Conservation (phyloP, 2,329 filamentous ascomycete genomes). For the Aspergillus sp. region DNA sequence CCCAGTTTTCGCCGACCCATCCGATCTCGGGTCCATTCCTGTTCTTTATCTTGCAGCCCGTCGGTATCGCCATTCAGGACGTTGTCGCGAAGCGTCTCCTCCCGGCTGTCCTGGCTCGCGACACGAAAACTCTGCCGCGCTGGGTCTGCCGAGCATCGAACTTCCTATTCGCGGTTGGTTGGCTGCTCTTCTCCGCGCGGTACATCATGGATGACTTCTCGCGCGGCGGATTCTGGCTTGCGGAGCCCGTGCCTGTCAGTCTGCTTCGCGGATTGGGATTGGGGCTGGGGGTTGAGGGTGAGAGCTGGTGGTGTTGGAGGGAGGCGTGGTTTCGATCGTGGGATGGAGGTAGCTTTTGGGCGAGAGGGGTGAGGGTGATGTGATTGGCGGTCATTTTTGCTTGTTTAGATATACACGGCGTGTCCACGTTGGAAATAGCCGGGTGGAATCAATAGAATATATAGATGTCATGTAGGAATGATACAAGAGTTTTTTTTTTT, state of each 20-base stretch:
- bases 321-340: conserved; percentile 57
- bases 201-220: conserved; percentile 75
- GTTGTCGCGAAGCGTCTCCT: conserved; percentile 31
- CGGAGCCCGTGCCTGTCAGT: conserved; percentile 78
- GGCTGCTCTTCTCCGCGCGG: conserved; percentile 65
- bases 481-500: too few relatives aligned
- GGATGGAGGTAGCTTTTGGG: conserved; percentile 62
- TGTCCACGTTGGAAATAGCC: background rate
- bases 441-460: too few relatives aligned
- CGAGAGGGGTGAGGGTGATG: conserved; percentile 46
- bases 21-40: conserved; percentile 52
- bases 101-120: background rate
- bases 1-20: conserved; percentile 59
- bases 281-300: conserved; percentile 60
- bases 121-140: conserved; percentile 37
- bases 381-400: conserved; percentile 11
- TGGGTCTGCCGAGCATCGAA: conserved; percentile 56
- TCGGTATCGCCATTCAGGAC: conserved; percentile 63
- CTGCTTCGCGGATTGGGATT: conserved; percentile 64
- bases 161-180: conserved; percentile 58
- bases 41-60: conserved; percentile 71
- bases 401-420: background rate
- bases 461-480: too few relatives aligned
- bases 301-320: conserved; percentile 68
- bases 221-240: conserved; percentile 70